Conservation (phyloP, 352 stramenopile species). For the Phytopythium ostracodes region DNA sequence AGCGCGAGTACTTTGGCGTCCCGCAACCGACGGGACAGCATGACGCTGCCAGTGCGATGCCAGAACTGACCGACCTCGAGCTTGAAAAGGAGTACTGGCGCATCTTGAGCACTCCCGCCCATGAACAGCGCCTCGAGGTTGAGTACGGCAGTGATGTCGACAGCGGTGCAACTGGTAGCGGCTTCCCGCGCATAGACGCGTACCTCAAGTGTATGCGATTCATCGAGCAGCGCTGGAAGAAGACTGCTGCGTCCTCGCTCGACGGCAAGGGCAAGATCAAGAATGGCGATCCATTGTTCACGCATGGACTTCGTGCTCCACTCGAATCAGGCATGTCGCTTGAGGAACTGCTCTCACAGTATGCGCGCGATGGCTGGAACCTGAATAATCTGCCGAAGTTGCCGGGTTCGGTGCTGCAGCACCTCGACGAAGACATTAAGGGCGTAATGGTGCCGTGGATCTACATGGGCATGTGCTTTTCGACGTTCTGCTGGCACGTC, state of each 20-base stretch:
- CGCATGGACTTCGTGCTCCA: constrained; percentile 37
- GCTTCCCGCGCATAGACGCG: constrained; percentile 73
- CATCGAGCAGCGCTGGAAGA: constrained; percentile 47
- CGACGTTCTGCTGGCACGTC: constrained; percentile 99
- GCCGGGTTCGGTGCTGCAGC: constrained; percentile 91
- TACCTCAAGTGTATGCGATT: constrained; percentile 51
- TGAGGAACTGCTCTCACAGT: constrained; percentile 61
- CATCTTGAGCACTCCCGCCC: constrained; percentile 68
- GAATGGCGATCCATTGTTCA: constrained; percentile 48
- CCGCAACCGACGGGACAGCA: not conserved
- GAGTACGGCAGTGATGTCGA: constrained; percentile 93
- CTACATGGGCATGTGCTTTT: constrained; percentile 99
- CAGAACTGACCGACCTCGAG: constrained; percentile 50
- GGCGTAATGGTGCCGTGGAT: constrained; percentile 99
- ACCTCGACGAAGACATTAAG: constrained; percentile 97
- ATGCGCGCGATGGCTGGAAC: constrained; percentile 94
- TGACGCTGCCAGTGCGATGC: not conserved
- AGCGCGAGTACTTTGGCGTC: constrained; percentile 66
- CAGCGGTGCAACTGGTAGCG: constrained; percentile 77
- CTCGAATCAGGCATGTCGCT: constrained; percentile 26
- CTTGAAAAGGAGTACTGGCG: constrained; percentile 90
- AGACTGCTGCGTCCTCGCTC: constrained; percentile 19
- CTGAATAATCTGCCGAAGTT: constrained; percentile 98
- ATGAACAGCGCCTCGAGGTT: constrained; percentile 81
- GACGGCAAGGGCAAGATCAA: constrained; percentile 22